Base-by-base conservation (phyloP, 2,329 filamentous ascomycete species). In the Sclerotinia sclerotiorum region DNA sequence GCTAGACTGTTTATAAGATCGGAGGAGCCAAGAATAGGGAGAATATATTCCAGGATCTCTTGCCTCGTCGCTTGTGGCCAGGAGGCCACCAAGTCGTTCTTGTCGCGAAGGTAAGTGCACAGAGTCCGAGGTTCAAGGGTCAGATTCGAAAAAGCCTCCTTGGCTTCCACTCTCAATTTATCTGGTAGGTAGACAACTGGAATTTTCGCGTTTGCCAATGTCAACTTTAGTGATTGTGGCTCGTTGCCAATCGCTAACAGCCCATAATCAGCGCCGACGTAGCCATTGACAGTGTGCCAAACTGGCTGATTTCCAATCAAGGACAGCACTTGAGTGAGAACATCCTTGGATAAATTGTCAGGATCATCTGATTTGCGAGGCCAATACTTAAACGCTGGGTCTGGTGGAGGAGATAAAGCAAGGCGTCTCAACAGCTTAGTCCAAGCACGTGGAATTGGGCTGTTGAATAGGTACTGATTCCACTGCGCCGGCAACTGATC, bases 381-480 rank as follows among this genome's bases (percentile, higher is more conserved):
- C 72, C 74, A 75, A 21, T 42, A 55, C 3, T 70, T 61, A 67
- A 73, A 75, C 1, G 68, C 42, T 65, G 69, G 13, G 21, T 70
- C 39, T 4, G 35, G 1, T 13, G 68, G 68, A 55, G 70, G 64
- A 1, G 70, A 48, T 49, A 24, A 42, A 10, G 69, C 70, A 13
- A 74, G 24, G 49, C 68, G 42, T 48, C 17, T 8, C 15, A 75
- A 63, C 19, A 76, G 64, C 17, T 71, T 70, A 48, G 71, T 68
- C 78, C 77, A 79, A 5, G 74, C 73, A 32, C 63, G 39, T 39
- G 76, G 70, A 27, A 76, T 70, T 19, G 70, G 69, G 32, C 70
- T 44, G 35, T 71, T 29, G 11, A 79, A 74, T 35, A 79, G 62
- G 70, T 69, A 77, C 1, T 72, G 51, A 61, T 79, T 79, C 77